Evolutionary conservation across 345 rosid genomes (phyloP), one percentile per base, ranked within the genome.

Genomic region (Laguncularia racemosa): DNA sequence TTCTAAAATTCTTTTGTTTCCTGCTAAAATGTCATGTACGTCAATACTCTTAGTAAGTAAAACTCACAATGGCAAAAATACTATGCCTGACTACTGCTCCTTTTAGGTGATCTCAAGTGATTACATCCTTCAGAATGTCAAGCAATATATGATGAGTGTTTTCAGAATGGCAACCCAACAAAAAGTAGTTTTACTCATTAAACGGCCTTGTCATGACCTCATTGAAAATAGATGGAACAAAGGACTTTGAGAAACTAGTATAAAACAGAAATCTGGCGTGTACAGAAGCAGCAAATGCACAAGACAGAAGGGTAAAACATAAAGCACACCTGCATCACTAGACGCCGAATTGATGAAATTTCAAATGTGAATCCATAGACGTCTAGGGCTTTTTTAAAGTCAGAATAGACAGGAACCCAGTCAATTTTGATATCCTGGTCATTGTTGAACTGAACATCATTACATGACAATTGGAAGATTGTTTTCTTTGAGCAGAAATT

Each of bases 371-470:
- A 87, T 12, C 97, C 97, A 73, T 87, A 93, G 57, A 64, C 71
- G 43, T 78, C 81, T 57, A 93, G 82, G 71, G 95, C 96, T 50
- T 58, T 72, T 67, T 77, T 73, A 21, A 93, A 65, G 48, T 83
- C 82, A 20, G 71, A 62, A 64, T 71, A 85, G 56, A 56, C 72
- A 12, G 96, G 98, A 60, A 75, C 62, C 91, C 97, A 86, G 15
- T 74, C 73, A 56, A 84, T 67, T 67, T 73, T 79, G 65, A 71
- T 63, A 20, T 81, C 59, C 61, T 52, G 62, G 49, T 58, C 59
- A 58, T 70, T 65, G 52, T 53, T 76, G 91, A 88, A 71, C 71
- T 67, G 4, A 67, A 50, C 50, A 20, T 13, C 14, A 10, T 18
- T 6, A 48, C 50, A 43, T 13, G 44, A 14, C 49, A 28, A 53